Evolutionary conservation across 345 rosid species (phyloP), one percentile per base, ranked within the genome.

Genomic region (Euphorbia tirucalli): DNA sequence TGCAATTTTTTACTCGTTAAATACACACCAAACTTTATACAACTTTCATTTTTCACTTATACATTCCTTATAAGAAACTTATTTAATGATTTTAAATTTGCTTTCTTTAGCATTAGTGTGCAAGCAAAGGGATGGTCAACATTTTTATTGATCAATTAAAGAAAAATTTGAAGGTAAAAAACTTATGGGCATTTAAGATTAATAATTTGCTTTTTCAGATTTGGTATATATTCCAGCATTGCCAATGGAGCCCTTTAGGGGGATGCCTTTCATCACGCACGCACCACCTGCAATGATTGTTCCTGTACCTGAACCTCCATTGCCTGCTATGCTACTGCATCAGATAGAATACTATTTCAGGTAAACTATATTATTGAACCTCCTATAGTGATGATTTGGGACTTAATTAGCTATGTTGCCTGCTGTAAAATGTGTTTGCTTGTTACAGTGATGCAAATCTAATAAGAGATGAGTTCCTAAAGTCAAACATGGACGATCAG

Each of bases 261-360:
- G 85, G 59, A 35, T 81, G 76, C 82, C 86, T 0, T 71, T 74
- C 69, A 72, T 76, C 57, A 41, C 83, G 55, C 80, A 70, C 50
- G 70, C 77, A 46, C 82, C 84, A 50, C 66, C 79, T 74, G 56
- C 79, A 37, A 31, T 84, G 52, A 24, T 83, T 56, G 19, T 85
- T 63, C 83, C 87, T 66, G 60, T 55, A 54, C 68, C 81, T 31
- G 86, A 83, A 25, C 65, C 74, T 74, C 61, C 75, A 57, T 44
- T 86, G 65, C 44, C 75, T 58, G 71, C 63, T n/a, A 48, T 68
- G 78, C 32, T 88, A 81, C 66, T 83, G 54, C 48, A 58, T 52
- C 93, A 88, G 77, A 88, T 88, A 57, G 87, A 88, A 50, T 88
- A 85, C 75, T 88, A 88, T 78, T 88, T 88, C 87, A 88, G 93